Base-by-base conservation (phyloP, 1,284 basidiomycete species). In the Cystobasidium pallidum region DNA sequence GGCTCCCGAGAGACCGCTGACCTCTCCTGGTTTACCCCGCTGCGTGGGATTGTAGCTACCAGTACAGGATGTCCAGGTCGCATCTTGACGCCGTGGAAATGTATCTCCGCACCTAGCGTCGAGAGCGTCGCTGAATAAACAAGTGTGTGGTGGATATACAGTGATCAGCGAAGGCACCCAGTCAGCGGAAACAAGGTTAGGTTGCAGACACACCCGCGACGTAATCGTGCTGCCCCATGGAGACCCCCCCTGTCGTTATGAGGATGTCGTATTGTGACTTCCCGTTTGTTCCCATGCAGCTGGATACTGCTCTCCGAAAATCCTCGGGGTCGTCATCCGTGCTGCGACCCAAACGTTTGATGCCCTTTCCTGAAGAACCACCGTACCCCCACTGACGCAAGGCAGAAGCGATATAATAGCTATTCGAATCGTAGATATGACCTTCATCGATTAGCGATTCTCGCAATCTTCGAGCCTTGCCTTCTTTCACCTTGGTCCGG, bases 191-290 rank as follows among this genome's bases (percentile, higher is more conserved):
- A 13, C 11, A 34, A 39, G 17, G 24, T 11, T 21, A 17, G 21
- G 41, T 15, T 45, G 11, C n/a, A 24, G 11, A 39, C 49, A 21
- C 15, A 66, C 65, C n/a, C 43, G 55, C 39, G 3, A 66, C 32
- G 34, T 66, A 66, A 30, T 66, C 65, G 28, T 66, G 65, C 36
- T 66, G 49, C 10, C 65, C 65, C 28, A 57, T 66, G 4, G 65
- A 66, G 7, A 66, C 65, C 17, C 65, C 65, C 8, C 65, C 65
- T 19, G 65, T 66, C n/a, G 65, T 55, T 19, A 66, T 57, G 15
- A 66, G 52, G 4, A 66, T 13, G 41, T 66, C 65, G 26, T 36
- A 66, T n/a, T n/a, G n/a, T n/a, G n/a, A n/a, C n/a, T n/a, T n/a
- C n/a, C n/a, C n/a, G n/a, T n/a, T n/a, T n/a, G n/a, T n/a, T n/a